These are phyloP conservation scores for Cephalotrichum gorgonifer DNA, from an alignment of 2,329 filamentous ascomycete genomes.

Conservation along the genomic window DNA sequence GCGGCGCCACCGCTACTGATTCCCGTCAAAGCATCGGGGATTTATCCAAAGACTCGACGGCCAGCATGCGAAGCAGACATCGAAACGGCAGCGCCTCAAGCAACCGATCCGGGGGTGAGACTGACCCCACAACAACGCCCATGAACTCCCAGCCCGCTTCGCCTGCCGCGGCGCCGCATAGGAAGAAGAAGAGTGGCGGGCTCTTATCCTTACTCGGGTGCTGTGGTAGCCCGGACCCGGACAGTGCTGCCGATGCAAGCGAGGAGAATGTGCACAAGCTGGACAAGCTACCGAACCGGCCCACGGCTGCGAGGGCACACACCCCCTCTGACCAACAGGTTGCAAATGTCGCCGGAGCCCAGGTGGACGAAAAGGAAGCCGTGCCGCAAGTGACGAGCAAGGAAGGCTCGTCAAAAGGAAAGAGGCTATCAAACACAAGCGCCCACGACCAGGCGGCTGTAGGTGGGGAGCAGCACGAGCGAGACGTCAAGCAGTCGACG, in stretches of 20 bases:
- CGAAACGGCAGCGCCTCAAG: slow-evolving; percentile 60
- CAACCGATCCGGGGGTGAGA: slow-evolving; percentile 46
- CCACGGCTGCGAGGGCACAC: slow-evolving; percentile 41
- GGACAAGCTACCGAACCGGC: slow-evolving; percentile 43
- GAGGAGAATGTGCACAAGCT: slow-evolving; percentile 46
- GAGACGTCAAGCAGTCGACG: slow-evolving; percentile 34
- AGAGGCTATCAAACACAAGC: slow-evolving; percentile 34
- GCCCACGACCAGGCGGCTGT: slow-evolving; percentile 34
- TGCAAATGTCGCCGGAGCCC: slow-evolving; percentile 23
- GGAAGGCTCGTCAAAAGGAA: slow-evolving; percentile 26
- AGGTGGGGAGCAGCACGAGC: slow-evolving; percentile 23
- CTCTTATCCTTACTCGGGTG: slow-evolving; percentile 54
- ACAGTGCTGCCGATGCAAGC: slow-evolving; percentile 41
- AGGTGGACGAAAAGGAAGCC: slow-evolving; percentile 39
- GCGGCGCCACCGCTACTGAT: slow-evolving; percentile 48
- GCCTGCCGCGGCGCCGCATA: slow-evolving; percentile 33
- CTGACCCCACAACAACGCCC: slow-evolving; percentile 37
- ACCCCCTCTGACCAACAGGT: slow-evolving; percentile 40
- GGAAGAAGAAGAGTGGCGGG: slow-evolving; percentile 45
- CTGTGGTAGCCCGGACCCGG: slow-evolving; percentile 53
- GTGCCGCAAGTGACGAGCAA: slow-evolving; percentile 22
- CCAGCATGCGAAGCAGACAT: slow-evolving; percentile 51
- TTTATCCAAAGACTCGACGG: slow-evolving; percentile 55
- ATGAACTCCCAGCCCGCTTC: slow-evolving; percentile 41
- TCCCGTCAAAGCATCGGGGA: slow-evolving; percentile 52